phyloP scores from a whole-genome alignment of 768 basidiomycete genomes.

The Leccinum truebloodii region DNA sequence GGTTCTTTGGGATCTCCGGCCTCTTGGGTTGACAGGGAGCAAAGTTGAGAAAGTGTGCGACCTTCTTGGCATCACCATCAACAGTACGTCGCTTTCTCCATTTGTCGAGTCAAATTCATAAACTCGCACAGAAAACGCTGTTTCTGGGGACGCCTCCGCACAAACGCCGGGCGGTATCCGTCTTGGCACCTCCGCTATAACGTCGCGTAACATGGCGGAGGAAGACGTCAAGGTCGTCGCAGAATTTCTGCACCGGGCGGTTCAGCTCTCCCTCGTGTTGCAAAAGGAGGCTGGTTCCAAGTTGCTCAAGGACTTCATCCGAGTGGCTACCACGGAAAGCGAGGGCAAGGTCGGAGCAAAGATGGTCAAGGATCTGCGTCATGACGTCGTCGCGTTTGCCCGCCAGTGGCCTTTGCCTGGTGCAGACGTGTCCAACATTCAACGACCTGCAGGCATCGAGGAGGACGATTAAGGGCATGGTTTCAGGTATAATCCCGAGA shows the following conservation, averaged over 20 bases:
- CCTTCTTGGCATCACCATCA: constrained; percentile 93
- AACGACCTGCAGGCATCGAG: constrained; percentile 63
- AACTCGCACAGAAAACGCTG: constrained; percentile 76
- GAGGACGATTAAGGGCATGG: constrained; percentile 43
- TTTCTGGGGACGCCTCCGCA: constrained; percentile 94
- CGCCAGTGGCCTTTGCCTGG: constrained; percentile 92
- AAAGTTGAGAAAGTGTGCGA: constrained; percentile 99
- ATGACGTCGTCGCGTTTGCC: constrained; percentile 83
- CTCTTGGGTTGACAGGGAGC: constrained; percentile 93
- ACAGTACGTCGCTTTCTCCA: constrained; percentile 56
- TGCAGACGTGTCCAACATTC: constrained; percentile 51
- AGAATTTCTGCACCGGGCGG: constrained; percentile 89
- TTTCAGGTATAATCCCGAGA: constrained; percentile 2
- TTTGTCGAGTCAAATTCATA: background rate
- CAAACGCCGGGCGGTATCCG: constrained; percentile 97
- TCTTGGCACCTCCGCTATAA: constrained; percentile 91
- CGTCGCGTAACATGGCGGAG: constrained; percentile 92
- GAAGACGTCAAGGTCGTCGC: constrained; percentile 86
- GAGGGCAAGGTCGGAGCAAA: constrained; percentile 72
- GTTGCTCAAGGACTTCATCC: constrained; percentile 94
- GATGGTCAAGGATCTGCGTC: constrained; percentile 70
- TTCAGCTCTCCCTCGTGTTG: constrained; percentile 84
- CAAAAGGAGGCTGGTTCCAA: constrained; percentile 96
- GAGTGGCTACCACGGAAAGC: constrained; percentile 66
- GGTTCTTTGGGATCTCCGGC: constrained; percentile 96